phyloP scores from a whole-genome alignment of 2,329 filamentous ascomycete genomes.

The Colletotrichum ledebouriae region DNA sequence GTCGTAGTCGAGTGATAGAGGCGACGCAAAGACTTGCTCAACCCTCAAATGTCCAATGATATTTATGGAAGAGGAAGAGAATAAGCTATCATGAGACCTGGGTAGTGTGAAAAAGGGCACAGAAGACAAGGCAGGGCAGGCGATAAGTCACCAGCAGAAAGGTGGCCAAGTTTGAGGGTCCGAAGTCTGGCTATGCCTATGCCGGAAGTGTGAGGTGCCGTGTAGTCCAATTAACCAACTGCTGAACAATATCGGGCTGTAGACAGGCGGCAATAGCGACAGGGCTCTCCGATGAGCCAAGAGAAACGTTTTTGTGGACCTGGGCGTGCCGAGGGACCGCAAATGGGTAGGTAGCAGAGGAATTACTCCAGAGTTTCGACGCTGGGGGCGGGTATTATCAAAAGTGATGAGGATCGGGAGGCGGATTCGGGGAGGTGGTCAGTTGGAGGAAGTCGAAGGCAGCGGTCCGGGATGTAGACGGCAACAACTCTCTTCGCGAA shows the following conservation, averaged over 20 bases:
- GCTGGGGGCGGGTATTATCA: constrained; percentile 6
- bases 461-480: constrained; percentile 17
- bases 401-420: constrained; percentile 8
- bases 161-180: constrained; percentile 36
- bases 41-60: constrained; percentile 26
- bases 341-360: constrained; percentile 4
- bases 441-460: constrained; percentile 1
- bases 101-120: background rate
- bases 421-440: background rate
- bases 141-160: constrained; percentile 21
- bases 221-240: constrained; percentile 13
- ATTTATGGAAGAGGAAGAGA: constrained; percentile 26
- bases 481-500: constrained; percentile 14
- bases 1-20: constrained; percentile 14
- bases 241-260: constrained; percentile 28
- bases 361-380: constrained; percentile 8
- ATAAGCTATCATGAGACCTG: constrained; percentile 15
- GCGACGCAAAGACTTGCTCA: constrained; percentile 25
- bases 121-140: constrained; percentile 18
- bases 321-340: background rate
- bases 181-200: constrained; percentile 23
- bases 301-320: constrained; percentile 1
- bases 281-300: constrained; percentile 2
- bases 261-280: constrained; percentile 20
- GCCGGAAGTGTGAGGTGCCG: constrained; percentile 10